Evolutionary conservation across 257 asterid species (phyloP), one percentile per base, ranked within the genome.

Genomic region (Plantago elongata): DNA sequence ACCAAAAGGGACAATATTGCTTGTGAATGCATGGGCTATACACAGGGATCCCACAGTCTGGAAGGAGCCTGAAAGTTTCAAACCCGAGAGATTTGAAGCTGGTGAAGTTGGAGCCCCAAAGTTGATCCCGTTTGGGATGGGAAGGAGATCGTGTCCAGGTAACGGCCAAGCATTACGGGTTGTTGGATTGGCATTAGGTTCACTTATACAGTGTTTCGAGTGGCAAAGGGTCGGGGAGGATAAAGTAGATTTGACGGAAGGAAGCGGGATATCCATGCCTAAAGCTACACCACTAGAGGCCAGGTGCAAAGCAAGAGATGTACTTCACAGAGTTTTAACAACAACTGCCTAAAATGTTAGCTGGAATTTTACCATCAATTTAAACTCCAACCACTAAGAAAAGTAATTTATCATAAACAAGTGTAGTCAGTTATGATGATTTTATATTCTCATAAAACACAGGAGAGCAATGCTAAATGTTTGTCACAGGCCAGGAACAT

Each of bases 271-370:
- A 22, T 50, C 76, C 9, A 66, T 65, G 73, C 78, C 69, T n/a
- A 78, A 48, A 48, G 16, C 18, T 49, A 14, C 9, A 5, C 22
- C 27, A 49, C 54, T 14, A 9, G 69, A 63, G 68, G 81, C 71
- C 22, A 49, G 63, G 68, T 72, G 77, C 63, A 75, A 43, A 52
- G 72, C 81, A 44, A 71, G 79, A 54, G 54, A 57, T 11, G 57
- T 16, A 43, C 27, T 22, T 7, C 14, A n/a, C 37, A 51, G 15
- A 17, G 30, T 51, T 17, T 27, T 51, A n/a, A 16, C 9, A 1
- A 18, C 15, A 48, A 7, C 16, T 49, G 54, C 15, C 11, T 49
- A 49, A 18, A 5, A 8, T 48, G 8, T 48, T 15, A 11, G 52
- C 2, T 48, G 2, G 16, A 5, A 15, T 1, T 7, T 5, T 11